Percentiles rank a stretch among this genome's conserved stretches.
Conservation (phyloP, 495 filamentous ascomycete species). For the Sporormia fimetaria region DNA sequence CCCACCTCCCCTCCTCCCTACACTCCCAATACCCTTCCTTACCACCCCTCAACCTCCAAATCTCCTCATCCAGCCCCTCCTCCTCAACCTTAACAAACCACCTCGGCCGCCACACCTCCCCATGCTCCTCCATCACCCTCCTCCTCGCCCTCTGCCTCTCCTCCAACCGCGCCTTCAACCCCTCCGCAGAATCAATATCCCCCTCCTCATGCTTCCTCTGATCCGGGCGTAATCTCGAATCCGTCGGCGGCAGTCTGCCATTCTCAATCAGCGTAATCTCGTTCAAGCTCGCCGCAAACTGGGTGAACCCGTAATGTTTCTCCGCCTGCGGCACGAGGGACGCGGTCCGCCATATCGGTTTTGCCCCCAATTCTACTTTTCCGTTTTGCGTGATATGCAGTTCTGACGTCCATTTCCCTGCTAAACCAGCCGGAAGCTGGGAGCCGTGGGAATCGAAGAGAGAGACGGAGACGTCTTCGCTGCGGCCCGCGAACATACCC, state of each 20-base stretch:
- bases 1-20: constrained; percentile 57
- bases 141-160: constrained; percentile 71
- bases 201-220: constrained; percentile 79
- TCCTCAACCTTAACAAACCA: constrained; percentile 64
- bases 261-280: constrained; percentile 75
- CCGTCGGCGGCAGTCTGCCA: constrained; percentile 60
- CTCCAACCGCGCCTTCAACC: constrained; percentile 69
- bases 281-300: constrained; percentile 77
- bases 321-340: constrained; percentile 61
- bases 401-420: constrained; percentile 73
- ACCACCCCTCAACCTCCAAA: constrained; percentile 70
- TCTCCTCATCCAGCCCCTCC: constrained; percentile 46
- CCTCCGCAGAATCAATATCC: constrained; percentile 73
- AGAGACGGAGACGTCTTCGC: constrained; percentile 75
- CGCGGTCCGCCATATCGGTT: constrained; percentile 61
- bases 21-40: constrained; percentile 91
- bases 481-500: constrained; percentile 91
- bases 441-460: constrained; percentile 52
- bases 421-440: constrained; percentile 49
- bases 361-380: constrained; percentile 41
- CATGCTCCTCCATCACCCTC: constrained; percentile 59
- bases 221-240: constrained; percentile 77
- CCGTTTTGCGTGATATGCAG: constrained; percentile 49
- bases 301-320: constrained; percentile 74
- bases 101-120: constrained; percentile 56